Base-by-base conservation (phyloP, 495 filamentous ascomycete species). In the Aspergillus kassunensis region DNA sequence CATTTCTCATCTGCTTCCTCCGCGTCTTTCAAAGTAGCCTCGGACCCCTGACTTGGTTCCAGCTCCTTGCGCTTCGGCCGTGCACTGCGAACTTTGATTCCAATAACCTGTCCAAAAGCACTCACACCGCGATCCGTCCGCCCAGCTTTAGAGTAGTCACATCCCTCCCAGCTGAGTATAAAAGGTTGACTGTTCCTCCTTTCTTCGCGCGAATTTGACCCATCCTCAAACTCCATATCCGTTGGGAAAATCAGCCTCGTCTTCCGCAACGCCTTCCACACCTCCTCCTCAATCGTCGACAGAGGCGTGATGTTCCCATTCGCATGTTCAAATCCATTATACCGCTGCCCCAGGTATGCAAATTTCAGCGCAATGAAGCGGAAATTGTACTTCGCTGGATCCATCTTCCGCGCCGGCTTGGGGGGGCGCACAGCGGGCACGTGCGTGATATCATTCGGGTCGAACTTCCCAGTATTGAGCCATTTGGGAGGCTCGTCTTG, bases 61-160 rank as follows among this genome's bases (percentile, higher is more conserved):
- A 15, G 18, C 30, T 30, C 44, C 42, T 64, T 62, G 5, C 53
- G 53, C 57, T 64, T 73, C 23, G 88, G 89, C 49, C 83, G 70
- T 47, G 84, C 84, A 69, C 89, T 95, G 59, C 93, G 80, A 19
- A 98, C 82, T 42, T 86, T 72, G 33, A 97, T 68, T 6, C 80
- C 84, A 65, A 97, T 82, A 47, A 98, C 93, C 72, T 98, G 93
- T 4, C 93, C 95, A 75, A 97, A 98, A 6, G 93, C 90, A 71
- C 90, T 96, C 24, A 98, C 93, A 19, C 93, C 93, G 48, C 80
- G 79, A 63, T 98, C 93, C 13, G 93, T 98, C 47, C 93, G 75
- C 1, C 93, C 93, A 60, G 92, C 95, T 65, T 97, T 98, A 1
- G 88, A 88, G 67, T 97, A 98, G 41, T 95, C 86, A 61, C 79